Percentiles rank a stretch among this genome's conserved stretches.
Conservation (phyloP, 2,329 filamentous ascomycete species). For the Colletotrichum agaves region DNA sequence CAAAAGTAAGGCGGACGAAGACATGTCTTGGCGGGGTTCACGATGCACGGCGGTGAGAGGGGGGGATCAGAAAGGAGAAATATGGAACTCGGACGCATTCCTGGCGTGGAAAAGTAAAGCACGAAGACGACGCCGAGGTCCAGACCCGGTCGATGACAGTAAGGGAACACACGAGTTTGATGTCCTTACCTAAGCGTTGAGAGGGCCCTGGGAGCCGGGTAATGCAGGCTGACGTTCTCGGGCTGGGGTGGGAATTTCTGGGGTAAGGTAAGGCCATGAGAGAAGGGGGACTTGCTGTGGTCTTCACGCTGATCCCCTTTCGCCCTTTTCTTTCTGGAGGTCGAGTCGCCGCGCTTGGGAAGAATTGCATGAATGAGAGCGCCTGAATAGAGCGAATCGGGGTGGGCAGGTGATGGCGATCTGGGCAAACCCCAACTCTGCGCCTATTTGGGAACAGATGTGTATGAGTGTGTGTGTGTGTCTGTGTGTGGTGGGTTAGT, state of each 20-base stretch:
- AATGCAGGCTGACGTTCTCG: neutral
- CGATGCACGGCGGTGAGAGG: slow-evolving; percentile 1
- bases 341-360: slow-evolving; percentile 2
- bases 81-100: neutral
- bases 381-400: neutral
- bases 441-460: neutral
- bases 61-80: neutral
- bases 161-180: neutral
- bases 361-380: slow-evolving; percentile 1
- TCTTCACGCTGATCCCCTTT: neutral
- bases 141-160: neutral
- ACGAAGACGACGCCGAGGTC: neutral
- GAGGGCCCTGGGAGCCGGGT: neutral
- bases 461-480: neutral
- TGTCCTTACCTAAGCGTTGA: too few species aligned
- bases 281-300: slow-evolving; percentile 1
- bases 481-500: too few species aligned
- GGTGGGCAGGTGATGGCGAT: slow-evolving; percentile 4
- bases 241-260: slow-evolving; percentile 17
- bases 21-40: neutral
- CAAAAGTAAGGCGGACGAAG: neutral
- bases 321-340: neutral
- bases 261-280: neutral
- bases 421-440: neutral
- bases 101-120: neutral